Base-by-base conservation (phyloP, 2,329 filamentous ascomycete species). In the Ceratocystis eucalypticola region DNA sequence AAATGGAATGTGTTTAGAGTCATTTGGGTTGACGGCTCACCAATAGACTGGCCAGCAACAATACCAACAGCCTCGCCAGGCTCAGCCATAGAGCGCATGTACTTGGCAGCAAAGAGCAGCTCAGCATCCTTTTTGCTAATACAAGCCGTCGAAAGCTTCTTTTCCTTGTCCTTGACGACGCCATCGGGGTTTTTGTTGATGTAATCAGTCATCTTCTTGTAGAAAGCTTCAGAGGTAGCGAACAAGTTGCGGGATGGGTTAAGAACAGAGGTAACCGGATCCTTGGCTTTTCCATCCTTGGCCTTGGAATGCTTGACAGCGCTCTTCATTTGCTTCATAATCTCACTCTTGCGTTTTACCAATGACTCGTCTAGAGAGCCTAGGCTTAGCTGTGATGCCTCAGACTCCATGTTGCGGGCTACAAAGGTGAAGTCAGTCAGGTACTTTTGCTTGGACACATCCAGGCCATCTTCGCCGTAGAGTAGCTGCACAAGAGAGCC, bases 1-100 rank as follows among this genome's bases (percentile, higher is more conserved):
- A 99, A 89, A 83, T 99, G 94, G 84, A 99, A 99, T 33, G 95
- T 99, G 78, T 99, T 99, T 66, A 99, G 80, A 6, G 95, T 99
- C 95, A 99, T 99, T 76, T 99, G 94, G 10, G 94, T 99, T 1
- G 92, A 96, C 7, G 95, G 94, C 74, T 99, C 95, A 74, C 94
- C 94, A 53, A 99, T 87, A 41, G 93, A 97, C 76, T 99, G 94
- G 8, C 92, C 92, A 63, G 95, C 95, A 68, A 99, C 90, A 69
- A 99, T 95, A 70, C 94, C 94, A 30, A 99, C 92, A 30, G 94
- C 93, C 78, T 99, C 95, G 59, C 94, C 94, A 33, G 94, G 91
- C 72, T 99, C 93, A 28, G 96, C 88, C 7, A 96, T 82, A 1
- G 92, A 96, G 71, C 88, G 88, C 70, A 97, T 81, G 73, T 97